Percentiles rank a stretch among this genome's conserved stretches.
These are phyloP conservation scores for Anethum foeniculum DNA, from an alignment of 140 eudicot genomes.

Conservation along the genomic window DNA sequence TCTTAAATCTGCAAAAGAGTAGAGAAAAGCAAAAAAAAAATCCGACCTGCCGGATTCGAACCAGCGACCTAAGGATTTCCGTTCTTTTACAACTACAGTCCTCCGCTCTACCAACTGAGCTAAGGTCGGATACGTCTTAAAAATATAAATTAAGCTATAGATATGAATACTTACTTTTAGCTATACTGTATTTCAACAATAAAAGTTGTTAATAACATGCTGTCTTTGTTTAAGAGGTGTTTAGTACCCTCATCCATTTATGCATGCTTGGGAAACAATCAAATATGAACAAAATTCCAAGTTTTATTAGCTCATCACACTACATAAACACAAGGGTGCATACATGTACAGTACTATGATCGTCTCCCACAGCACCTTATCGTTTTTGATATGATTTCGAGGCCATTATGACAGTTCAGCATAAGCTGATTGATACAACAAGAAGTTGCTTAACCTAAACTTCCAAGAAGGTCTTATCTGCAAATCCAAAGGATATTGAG, in stretches of 20 bases:
- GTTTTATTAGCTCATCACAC: no score
- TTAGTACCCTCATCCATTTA: no score
- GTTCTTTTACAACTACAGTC: constrained; percentile 54
- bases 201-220: no score
- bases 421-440: background rate
- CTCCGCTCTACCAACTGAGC: constrained; percentile 99
- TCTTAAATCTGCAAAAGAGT: no score
- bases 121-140: constrained; percentile 91
- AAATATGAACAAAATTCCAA: no score
- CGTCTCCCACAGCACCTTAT: background rate
- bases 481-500: background rate
- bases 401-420: background rate
- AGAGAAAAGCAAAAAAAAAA: no score
- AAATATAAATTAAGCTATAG: no score
- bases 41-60: constrained; percentile 99
- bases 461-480: background rate
- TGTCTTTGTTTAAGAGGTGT: no score
- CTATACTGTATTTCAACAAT: no score
- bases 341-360: background rate
- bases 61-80: constrained; percentile 94
- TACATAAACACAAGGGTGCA: no score
- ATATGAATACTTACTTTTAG: no score
- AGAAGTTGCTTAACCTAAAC: background rate
- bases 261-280: no score
- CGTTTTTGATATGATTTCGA: background rate